Evolutionary conservation across 768 basidiomycete species (phyloP), one percentile per base, ranked within the genome.

Genomic region (Hericium erinaceus): DNA sequence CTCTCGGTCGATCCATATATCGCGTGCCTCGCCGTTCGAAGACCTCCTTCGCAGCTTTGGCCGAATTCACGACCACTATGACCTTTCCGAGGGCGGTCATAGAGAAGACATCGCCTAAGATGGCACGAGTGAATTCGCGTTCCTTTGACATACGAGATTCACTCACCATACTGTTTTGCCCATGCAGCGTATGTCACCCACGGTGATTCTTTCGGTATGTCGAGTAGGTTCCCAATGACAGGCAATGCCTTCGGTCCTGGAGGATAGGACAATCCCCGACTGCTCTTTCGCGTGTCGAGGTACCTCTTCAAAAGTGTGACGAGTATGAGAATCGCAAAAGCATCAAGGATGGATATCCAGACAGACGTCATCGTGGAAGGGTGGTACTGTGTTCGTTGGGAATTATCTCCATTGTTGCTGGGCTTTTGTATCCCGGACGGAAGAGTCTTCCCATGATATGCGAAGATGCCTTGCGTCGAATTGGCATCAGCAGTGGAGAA

Each of bases 231-330:
- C 28, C 64, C 64, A 2, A 65, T 22, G 33, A 65, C 38, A 1
- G 58, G 58, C 4, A 59, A 48, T 8, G 57, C 58, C 24, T 54
- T 49, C 10, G 64, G 64, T 1, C 64, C 64, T 22, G 64, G 64
- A 37, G 61, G 61, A n/a, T 46, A 46, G 8, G 44, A 46, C 9
- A 46, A 11, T 9, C 16, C 16, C 20, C 9, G 33, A 10, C 33
- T 33, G 33, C 33, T 33, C 33, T 7, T 33, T 10, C 33, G 33
- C 7, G 33, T 33, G 33, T 46, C n/a, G 20, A n/a, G 8, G 20
- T 46, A 46, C 16, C 10, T 4, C 44, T 46, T 46, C 33, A 33
- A 33, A 8, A 33, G 33, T 2, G 9, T 8, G 33, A 8, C 6
- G 33, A 33, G 9, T 33, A 8, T 33, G 6, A 33, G 33, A 10